Evolutionary conservation across 192 early-diverging fungal species (phyloP).

Genomic region (Coemansia sp.): DNA sequence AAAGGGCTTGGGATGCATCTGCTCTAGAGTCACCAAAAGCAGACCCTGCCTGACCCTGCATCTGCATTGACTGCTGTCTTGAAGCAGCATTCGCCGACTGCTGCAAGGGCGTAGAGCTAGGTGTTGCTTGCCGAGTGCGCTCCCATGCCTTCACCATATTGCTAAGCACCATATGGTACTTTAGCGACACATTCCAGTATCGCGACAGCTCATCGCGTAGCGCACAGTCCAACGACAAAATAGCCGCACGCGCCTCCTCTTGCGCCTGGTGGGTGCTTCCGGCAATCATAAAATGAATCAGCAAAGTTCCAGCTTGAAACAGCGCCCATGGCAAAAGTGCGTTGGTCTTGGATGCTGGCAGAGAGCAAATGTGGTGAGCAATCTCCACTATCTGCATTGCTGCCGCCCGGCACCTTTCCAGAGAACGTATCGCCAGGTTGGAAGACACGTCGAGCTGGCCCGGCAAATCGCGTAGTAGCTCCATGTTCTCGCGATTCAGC

Average conservation of each 20-base stretch:
- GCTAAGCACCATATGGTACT: conserved; percentile 52
- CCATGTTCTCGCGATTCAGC: conserved; percentile 55
- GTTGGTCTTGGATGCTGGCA: conserved; percentile 48
- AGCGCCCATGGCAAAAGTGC: conserved; percentile 53
- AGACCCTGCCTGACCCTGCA: conserved; percentile 11
- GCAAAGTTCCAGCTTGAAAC: conserved; percentile 54
- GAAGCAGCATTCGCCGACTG: neutral
- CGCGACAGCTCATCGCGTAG: conserved; percentile 48
- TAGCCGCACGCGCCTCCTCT: conserved; percentile 49
- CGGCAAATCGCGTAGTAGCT: conserved; percentile 31
- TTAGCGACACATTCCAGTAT: conserved; percentile 51
- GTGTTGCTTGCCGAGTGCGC: conserved; percentile 41
- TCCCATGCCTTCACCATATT: conserved; percentile 56
- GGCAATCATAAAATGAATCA: conserved; percentile 54
- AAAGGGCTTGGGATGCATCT: conserved; percentile 25
- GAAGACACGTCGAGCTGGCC: conserved; percentile 52
- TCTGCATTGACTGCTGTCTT: conserved; percentile 1
- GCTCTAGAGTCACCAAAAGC: conserved; percentile 18
- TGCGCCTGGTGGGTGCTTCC: conserved; percentile 49
- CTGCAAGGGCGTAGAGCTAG: conserved; percentile 24
- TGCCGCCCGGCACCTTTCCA: conserved; percentile 48
- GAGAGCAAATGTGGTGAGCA: conserved; percentile 37
- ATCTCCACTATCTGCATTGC: conserved; percentile 54
- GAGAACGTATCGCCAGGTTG: conserved; percentile 43
- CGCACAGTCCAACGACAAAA: conserved; percentile 42